A percentile compares a stretch with the other conserved stretches of the same genome.
These are phyloP conservation scores for Acrocalymma vagum DNA, from an alignment of 2,329 filamentous ascomycete species.

Conservation along the genomic window DNA sequence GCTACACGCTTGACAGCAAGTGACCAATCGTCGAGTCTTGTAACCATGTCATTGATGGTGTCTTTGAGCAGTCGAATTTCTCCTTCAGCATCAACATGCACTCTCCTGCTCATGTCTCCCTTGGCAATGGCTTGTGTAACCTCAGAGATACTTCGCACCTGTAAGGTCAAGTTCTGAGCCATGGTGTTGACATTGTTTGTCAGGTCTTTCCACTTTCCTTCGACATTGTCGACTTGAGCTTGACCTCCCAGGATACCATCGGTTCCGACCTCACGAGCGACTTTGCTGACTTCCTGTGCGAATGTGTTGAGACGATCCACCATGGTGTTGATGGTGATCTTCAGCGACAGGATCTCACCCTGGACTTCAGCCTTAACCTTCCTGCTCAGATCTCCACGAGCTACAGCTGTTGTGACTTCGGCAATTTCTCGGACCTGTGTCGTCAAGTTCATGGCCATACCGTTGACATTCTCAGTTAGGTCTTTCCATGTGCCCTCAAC, in stretches of 20 bases:
- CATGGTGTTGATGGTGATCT: conserved; percentile 84
- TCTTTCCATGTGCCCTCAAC: conserved; percentile 64
- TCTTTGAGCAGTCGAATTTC: conserved; percentile 94
- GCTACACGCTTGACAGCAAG: conserved; percentile 95
- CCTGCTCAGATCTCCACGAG: conserved; percentile 60
- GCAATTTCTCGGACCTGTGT: conserved; percentile 63
- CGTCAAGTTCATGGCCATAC: conserved; percentile 61
- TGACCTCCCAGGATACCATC: conserved; percentile 71
- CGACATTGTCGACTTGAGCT: conserved; percentile 70
- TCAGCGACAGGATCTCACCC: conserved; percentile 68
- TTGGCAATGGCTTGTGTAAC: conserved; percentile 95
- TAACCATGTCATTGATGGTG: conserved; percentile 99
- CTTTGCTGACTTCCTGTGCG: conserved; percentile 71
- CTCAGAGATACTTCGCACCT: conserved; percentile 90
- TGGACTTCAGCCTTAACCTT: conserved; percentile 62
- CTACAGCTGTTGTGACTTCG: conserved; percentile 62
- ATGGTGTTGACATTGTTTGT: conserved; percentile 75
- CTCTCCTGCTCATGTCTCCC: conserved; percentile 94
- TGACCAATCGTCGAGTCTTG: conserved; percentile 92
- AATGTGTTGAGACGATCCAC: conserved; percentile 71
- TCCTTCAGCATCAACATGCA: conserved; percentile 92
- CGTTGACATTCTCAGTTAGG: conserved; percentile 63
- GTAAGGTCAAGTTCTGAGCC: conserved; percentile 69
- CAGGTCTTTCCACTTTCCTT: conserved; percentile 73
- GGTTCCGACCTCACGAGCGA: conserved; percentile 70